Percentiles rank a stretch among this genome's conserved stretches.
These are phyloP conservation scores for Annulohypoxylon truncatum DNA, from an alignment of 2,329 filamentous ascomycete species.

Conservation along the genomic window DNA sequence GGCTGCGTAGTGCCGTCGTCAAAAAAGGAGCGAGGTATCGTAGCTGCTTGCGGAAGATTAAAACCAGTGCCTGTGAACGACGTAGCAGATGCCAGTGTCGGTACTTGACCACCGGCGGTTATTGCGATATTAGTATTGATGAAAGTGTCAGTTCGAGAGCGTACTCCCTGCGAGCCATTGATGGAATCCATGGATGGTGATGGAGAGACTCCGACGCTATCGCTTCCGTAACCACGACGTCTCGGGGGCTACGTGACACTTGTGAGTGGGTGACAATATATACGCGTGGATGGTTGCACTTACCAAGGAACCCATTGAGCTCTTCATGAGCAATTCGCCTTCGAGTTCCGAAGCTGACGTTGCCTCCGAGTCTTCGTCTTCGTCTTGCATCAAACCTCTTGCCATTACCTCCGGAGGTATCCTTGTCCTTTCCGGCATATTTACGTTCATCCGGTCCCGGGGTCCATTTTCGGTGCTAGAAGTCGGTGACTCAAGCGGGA, in stretches of 20 bases:
- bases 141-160: conserved; percentile 67
- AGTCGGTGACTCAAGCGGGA: conserved; percentile 90
- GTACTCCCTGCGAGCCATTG: conserved; percentile 72
- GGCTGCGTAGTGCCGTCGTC: conserved; percentile 85
- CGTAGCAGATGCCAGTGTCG: conserved; percentile 68
- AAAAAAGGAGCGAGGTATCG: conserved; percentile 85
- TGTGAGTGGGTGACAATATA: conserved; percentile 40
- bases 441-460: conserved; percentile 87
- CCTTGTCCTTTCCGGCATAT: conserved; percentile 87
- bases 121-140: conserved; percentile 61
- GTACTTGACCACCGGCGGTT: conserved; percentile 52
- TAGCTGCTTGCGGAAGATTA: conserved; percentile 67
- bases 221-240: conserved; percentile 72
- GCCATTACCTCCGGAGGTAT: conserved; percentile 93
- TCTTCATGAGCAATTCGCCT: conserved; percentile 77
- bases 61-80: conserved; percentile 71
- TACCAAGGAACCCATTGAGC: conserved; percentile 76
- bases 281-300: conserved; percentile 49
- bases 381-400: conserved; percentile 81
- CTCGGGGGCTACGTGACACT: conserved; percentile 59
- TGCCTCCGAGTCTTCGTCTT: conserved; percentile 87
- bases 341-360: conserved; percentile 89
- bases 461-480: conserved; percentile 85
- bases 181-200: conserved; percentile 93
- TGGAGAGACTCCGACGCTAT: conserved; percentile 76